Evolutionary conservation across 2,329 filamentous ascomycete genomes (phyloP), one percentile per base, ranked within the genome.

Genomic region (Zopfia rhizophila): DNA sequence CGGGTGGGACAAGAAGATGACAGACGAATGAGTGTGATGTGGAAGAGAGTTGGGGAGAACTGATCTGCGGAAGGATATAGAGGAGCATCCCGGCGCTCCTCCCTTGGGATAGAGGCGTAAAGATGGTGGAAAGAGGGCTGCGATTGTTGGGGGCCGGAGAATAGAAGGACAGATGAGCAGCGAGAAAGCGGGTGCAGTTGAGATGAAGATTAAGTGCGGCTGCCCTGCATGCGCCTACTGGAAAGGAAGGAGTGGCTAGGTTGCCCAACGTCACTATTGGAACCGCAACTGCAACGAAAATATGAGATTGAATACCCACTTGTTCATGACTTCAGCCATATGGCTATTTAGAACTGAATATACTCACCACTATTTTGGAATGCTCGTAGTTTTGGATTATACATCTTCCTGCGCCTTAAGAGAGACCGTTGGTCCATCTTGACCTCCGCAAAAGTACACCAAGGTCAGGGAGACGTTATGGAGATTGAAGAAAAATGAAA

Each of bases 1-100:
- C 52, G 35, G 52, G 45, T 30, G 49, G 51, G 61, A 60, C 58
- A 68, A 68, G 60, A 69, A 68, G 60, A 69, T 62, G 63, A 61
- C 50, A 65, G 63, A 66, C 66, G 58, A 70, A 69, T 66, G 67
- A 70, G 65, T 68, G 66, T 66, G 61, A 58, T 57, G 38, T 39
- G 53, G 45, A 44, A 35, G 37, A 52, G 25, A 47, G 36, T 53
- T 30, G 41, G 32, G 48, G 40, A 40, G 46, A 27, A 42, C 18
- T 19, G 43, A 11, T 19, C 19, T 29, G 24, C 25, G 22, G 44
- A 47, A 58, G 52, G 56, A 59, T 65, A 66, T 65, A 61, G 47
- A n/a, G 35, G 42, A 37, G 38, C 48, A 58, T 58, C 32, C 43
- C 38, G 41, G 33, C 42, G 65, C 57, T 37, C 58, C 56, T 67